A percentile compares a stretch with the other conserved stretches of the same genome.
These are phyloP conservation scores for Ceratocystis alfenasii DNA, from an alignment of 2,329 filamentous ascomycete species.

Conservation along the genomic window DNA sequence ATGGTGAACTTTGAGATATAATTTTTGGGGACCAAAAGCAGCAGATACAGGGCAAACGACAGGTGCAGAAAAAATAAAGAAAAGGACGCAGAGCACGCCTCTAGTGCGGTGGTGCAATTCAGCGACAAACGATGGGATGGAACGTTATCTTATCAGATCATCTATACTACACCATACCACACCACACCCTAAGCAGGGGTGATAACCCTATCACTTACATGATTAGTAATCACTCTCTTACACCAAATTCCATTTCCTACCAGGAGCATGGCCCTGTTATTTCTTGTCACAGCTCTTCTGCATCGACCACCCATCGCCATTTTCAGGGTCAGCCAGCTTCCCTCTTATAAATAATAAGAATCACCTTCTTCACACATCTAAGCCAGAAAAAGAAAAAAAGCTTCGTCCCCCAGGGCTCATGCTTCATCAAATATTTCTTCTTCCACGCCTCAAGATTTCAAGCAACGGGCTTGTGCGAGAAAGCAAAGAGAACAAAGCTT, in stretches of 20 bases:
- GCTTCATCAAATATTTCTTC: background rate
- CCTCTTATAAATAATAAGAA: background rate
- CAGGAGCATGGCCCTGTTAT: background rate
- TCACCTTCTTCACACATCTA: background rate
- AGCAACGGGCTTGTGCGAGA: slow-evolving; percentile 5
- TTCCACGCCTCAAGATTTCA: background rate
- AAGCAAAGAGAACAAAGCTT: background rate
- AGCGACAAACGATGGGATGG: background rate
- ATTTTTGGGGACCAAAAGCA: background rate
- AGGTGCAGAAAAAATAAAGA: background rate
- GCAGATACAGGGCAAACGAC: background rate
- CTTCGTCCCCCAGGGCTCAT: background rate
- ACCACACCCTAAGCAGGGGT: background rate
- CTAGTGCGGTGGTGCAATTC: background rate
- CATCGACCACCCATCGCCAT: background rate
- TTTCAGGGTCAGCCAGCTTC: background rate
- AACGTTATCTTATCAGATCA: slow-evolving; percentile 22
- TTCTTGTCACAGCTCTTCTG: background rate
- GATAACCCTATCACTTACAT: background rate
- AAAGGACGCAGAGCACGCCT: background rate
- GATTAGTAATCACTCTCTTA: background rate
- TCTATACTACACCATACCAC: background rate
- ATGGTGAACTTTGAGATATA: background rate
- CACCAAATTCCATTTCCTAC: background rate
- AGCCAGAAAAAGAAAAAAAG: background rate